Evolutionary conservation across 2,329 filamentous ascomycete species (phyloP).

Genomic region (Fusarium sp.): DNA sequence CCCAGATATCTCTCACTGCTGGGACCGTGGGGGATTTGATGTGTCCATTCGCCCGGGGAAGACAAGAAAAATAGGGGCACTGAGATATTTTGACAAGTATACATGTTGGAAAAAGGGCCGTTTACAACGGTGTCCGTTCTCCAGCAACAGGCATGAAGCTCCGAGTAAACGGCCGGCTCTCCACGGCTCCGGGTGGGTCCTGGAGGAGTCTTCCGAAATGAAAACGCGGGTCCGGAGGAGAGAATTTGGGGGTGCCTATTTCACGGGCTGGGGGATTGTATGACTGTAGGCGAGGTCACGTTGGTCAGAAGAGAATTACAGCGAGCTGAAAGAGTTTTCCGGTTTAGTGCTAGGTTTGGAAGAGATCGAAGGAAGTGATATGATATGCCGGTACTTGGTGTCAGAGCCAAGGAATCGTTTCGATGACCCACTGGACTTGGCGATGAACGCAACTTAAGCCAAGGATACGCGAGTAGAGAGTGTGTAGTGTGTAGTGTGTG

Average conservation of each 20-base stretch:
- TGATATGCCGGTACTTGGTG: conserved; percentile 11
- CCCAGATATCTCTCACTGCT: conserved; percentile 22
- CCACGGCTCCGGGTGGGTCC: conserved; percentile 32
- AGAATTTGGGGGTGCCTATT: neutral
- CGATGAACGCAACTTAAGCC: conserved; percentile 12
- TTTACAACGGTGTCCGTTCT: conserved; percentile 23
- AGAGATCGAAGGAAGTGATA: neutral
- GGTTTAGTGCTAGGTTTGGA: neutral
- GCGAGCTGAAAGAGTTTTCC: neutral
- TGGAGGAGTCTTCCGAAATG: conserved; percentile 19
- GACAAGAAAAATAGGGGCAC: conserved; percentile 5
- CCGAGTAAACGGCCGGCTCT: conserved; percentile 40
- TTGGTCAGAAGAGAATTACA: neutral
- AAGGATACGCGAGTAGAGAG: neutral
- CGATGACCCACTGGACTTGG: conserved; percentile 18
- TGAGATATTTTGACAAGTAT: conserved; percentile 21
- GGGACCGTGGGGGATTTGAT: conserved; percentile 1
- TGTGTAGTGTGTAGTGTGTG: neutral
- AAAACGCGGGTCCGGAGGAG: conserved; percentile 24
- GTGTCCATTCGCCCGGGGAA: neutral
- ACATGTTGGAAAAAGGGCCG: conserved; percentile 24
- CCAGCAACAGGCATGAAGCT: conserved; percentile 38
- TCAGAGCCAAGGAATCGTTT: conserved; percentile 13
- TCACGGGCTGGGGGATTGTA: neutral
- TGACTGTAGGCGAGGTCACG: conserved; percentile 2